Evolutionary conservation across 75 land plant genomes (phyloP), one percentile per base, ranked within the genome.

Genomic region (Larix kaempferi): DNA sequence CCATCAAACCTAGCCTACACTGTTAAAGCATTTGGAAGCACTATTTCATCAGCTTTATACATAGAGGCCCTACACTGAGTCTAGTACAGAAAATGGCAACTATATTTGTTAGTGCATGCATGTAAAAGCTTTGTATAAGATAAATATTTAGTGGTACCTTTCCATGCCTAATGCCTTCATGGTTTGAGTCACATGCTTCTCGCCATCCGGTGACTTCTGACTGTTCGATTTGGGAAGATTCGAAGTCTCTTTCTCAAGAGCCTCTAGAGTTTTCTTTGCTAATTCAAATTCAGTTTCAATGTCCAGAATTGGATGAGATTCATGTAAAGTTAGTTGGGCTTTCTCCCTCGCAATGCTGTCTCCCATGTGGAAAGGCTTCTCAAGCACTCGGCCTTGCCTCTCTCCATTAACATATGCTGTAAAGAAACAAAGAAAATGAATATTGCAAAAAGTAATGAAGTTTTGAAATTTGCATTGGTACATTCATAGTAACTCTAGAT

Each of bases 391-490:
- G 12, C 96, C 98, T 83, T 82, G 75, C 54, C 98, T 81, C 80
- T 85, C 82, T 37, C 98, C 98, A 87, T 95, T 95, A 5, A 95
- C 96, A 83, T 90, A 95, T 26, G 98, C 98, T 95, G 89, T 29
- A 75, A 37, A 41, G 57, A 41, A 56, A 55, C 2, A 74, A 74
- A 67, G 5, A 35, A 22, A 60, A 37, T 66, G 41, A 71, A 21
- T 64, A 39, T 81, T 57, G 16, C 12, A 2, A 21, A 21, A 58
- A 58, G 10, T 0, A 44, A 6, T 44, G 52, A 44, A 44, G 52
- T 0, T 44, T 44, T 44, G 8, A 44, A 44, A 44, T 44, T 44
- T 6, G 8, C 52, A 44, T 0, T 7, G 52, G 8, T 44, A 44
- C 52, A 44, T 44, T 44, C 52, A 44, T 7, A 1, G 52, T 44